Percentiles rank a stretch among this genome's conserved stretches.
Evolutionary conservation across 176 grass and related monocot genomes (phyloP).

Genomic region (Bonia amplexicaulis): DNA sequence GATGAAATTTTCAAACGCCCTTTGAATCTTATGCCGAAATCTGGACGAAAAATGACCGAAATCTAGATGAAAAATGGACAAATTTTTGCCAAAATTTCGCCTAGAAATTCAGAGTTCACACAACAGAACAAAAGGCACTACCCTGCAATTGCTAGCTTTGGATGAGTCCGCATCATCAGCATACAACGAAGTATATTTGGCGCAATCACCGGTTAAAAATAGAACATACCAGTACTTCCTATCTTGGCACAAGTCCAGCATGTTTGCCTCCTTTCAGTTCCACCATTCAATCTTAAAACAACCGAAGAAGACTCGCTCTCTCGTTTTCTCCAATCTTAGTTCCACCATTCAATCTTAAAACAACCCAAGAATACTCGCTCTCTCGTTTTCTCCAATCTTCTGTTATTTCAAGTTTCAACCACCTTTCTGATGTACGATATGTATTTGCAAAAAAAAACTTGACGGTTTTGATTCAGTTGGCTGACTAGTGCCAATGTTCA

Average conservation of each 20-base stretch:
- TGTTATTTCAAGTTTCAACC: not conserved
- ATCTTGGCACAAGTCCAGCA: too few relatives aligned
- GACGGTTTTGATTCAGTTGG: conserved; percentile 34
- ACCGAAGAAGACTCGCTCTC: not conserved
- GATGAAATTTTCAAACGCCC: too few relatives aligned
- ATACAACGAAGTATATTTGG: not conserved
- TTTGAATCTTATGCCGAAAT: too few relatives aligned
- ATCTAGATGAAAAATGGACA: too few relatives aligned
- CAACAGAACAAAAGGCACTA: not conserved
- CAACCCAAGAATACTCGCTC: not conserved
- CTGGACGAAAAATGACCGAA: too few relatives aligned
- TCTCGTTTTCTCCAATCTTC: conserved; percentile 10
- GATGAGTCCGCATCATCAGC: not conserved
- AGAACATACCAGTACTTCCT: not conserved
- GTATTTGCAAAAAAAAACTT: conserved; percentile 6
- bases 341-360: too few relatives aligned
- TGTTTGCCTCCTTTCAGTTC: too few relatives aligned
- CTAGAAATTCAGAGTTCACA: too few relatives aligned
- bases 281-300: too few relatives aligned
- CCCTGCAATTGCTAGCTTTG: not conserved
- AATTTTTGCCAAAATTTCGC: too few relatives aligned
- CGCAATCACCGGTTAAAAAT: not conserved
- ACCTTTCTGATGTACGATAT: not conserved
- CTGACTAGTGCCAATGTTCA: conserved; percentile 4
- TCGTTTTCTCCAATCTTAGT: conserved; percentile 7